These are phyloP conservation scores for Torulaspora microellipsoides DNA, from an alignment of 805 yeast species.

Conservation along the genomic window DNA sequence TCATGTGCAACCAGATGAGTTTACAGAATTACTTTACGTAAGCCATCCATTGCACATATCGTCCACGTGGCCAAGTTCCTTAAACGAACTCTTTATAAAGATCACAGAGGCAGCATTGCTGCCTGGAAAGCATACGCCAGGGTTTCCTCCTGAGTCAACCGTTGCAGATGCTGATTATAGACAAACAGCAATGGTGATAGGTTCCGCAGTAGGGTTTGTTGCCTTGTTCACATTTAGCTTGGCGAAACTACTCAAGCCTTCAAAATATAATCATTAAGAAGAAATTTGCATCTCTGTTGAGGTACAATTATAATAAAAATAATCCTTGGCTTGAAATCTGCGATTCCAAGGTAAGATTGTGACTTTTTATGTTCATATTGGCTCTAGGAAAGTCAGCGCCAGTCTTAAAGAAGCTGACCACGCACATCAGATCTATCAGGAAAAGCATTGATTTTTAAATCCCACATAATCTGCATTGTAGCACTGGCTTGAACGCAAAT, in stretches of 20 bases:
- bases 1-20: constrained; percentile 81
- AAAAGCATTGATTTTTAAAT: too few species aligned
- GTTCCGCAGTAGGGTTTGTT: constrained; percentile 66
- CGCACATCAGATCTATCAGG: too few species aligned
- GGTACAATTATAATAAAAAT: too few species aligned
- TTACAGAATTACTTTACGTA: constrained; percentile 58
- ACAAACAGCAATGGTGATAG: constrained; percentile 54
- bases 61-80: constrained; percentile 81
- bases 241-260: constrained; percentile 39
- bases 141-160: constrained; percentile 59
- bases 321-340: too few species aligned
- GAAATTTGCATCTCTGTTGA: too few species aligned
- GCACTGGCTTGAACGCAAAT: too few species aligned
- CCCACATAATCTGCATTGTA: too few species aligned
- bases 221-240: constrained; percentile 61
- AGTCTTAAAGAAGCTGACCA: too few species aligned
- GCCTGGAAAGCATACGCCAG: constrained; percentile 78
- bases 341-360: too few species aligned
- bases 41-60: constrained; percentile 89
- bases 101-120: constrained; percentile 80
- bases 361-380: too few species aligned
- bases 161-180: constrained; percentile 44
- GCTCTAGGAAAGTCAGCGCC: too few species aligned
- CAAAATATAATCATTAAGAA: constrained; percentile 5
- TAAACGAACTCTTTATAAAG: constrained; percentile 79